Conservation (phyloP, 768 basidiomycete species). For the Agaricus sinodeliciosus region DNA sequence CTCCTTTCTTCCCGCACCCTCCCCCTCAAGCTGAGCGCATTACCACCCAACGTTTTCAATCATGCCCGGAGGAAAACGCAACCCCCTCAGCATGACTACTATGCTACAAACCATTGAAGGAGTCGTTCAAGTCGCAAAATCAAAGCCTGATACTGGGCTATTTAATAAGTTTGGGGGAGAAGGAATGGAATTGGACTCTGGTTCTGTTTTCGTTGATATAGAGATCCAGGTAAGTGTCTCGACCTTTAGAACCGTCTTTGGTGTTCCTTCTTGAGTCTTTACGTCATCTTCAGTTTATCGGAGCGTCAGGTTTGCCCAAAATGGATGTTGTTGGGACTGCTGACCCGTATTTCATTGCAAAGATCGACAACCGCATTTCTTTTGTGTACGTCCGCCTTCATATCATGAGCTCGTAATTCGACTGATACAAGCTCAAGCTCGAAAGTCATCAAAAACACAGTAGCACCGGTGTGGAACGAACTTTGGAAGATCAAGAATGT, state of each 20-base stretch:
- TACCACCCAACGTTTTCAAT: not conserved
- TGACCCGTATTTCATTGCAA: slow-evolving; percentile 71
- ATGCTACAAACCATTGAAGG: slow-evolving; percentile 13
- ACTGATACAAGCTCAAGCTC: slow-evolving; percentile 36
- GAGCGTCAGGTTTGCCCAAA: slow-evolving; percentile 61
- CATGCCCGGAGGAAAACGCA: slow-evolving; percentile 8
- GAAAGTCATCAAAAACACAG: slow-evolving; percentile 49
- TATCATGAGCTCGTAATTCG: too few relatives aligned
- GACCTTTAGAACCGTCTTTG: not conserved
- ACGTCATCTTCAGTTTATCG: slow-evolving; percentile 47
- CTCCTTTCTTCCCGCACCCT: not conserved
- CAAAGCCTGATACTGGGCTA: slow-evolving; percentile 17
- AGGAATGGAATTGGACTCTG: slow-evolving; percentile 19
- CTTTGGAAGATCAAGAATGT: slow-evolving; percentile 70
- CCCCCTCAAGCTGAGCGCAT: too few relatives aligned
- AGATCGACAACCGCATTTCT: slow-evolving; percentile 53
- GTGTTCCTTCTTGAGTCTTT: slow-evolving; percentile 2
- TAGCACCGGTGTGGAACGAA: slow-evolving; percentile 72
- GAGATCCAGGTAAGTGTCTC: slow-evolving; percentile 39
- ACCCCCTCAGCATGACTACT: slow-evolving; percentile 6
- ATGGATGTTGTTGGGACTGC: slow-evolving; percentile 60
- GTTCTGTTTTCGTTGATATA: slow-evolving; percentile 46
- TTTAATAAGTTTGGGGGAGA: slow-evolving; percentile 11
- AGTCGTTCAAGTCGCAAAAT: slow-evolving; percentile 22
- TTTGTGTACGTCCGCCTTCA: slow-evolving; percentile 44